These are phyloP conservation scores for Antitrichia curtipendula DNA, from an alignment of 225 moss, liverwort and hornwort species.

Conservation along the genomic window DNA sequence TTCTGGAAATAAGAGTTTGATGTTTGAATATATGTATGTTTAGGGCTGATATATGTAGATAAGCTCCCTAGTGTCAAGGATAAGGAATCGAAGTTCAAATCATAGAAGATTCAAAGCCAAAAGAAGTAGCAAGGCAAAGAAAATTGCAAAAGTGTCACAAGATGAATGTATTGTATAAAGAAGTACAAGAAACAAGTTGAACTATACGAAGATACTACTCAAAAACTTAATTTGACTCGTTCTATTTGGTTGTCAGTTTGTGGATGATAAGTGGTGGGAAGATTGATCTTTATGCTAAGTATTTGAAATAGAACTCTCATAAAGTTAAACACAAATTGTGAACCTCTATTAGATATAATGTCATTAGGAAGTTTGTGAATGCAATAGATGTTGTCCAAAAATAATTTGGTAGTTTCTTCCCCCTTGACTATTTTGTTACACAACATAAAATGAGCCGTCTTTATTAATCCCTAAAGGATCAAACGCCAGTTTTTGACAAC, in stretches of 20 bases:
- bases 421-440: not conserved
- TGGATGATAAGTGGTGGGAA: not conserved
- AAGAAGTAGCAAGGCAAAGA: not conserved
- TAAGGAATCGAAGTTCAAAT: not conserved
- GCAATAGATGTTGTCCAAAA: not conserved
- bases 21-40: not conserved
- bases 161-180: not conserved
- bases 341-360: not conserved
- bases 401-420: not conserved
- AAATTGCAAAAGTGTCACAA: not conserved
- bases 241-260: fast-evolving
- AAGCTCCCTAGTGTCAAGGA: not conserved
- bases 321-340: not conserved
- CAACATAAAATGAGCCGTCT: fast-evolving
- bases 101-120: not conserved
- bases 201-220: not conserved
- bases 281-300: not conserved
- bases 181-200: not conserved
- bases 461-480: too few species aligned
- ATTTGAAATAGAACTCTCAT: not conserved
- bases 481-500: too few species aligned
- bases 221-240: not conserved
- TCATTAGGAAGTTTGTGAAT: not conserved
- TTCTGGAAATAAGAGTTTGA: not conserved
- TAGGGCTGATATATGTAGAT: not conserved